Percentiles rank a stretch among this genome's conserved stretches.
phyloP scores from a whole-genome alignment of 1,284 basidiomycete genomes.

The Bothia castanella region DNA sequence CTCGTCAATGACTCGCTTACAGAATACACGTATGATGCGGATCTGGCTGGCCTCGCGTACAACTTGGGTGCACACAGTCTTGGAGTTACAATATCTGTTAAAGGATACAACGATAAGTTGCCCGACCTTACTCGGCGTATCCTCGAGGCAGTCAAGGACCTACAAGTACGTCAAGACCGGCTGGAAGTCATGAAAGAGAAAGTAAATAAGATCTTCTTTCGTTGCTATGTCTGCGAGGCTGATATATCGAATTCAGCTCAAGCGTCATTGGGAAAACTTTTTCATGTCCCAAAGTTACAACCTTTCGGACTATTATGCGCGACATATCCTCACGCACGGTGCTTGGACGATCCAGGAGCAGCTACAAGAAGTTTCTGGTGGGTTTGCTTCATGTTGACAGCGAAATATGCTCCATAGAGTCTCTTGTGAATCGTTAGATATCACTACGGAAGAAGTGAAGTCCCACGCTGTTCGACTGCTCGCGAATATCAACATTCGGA shows the following conservation, averaged over 20 bases:
- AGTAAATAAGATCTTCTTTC: constrained; percentile 39
- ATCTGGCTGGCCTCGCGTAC: constrained; percentile 87
- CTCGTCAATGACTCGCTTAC: constrained; percentile 86
- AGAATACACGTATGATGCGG: constrained; percentile 92
- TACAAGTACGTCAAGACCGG: constrained; percentile 69
- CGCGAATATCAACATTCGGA: constrained; percentile 67
- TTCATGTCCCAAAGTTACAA: constrained; percentile 81
- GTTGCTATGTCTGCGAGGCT: constrained; percentile 4
- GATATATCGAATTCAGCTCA: constrained; percentile 43
- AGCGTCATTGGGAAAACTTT: constrained; percentile 83
- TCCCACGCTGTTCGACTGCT: constrained; percentile 64
- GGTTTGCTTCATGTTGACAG: constrained; percentile 29
- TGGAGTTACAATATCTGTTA: constrained; percentile 68
- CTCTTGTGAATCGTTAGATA: constrained; percentile 2
- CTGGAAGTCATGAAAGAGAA: constrained; percentile 86
- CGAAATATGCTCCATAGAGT: background rate
- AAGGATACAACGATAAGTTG: constrained; percentile 96
- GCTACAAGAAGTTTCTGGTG: constrained; percentile 74
- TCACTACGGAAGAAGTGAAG: constrained; percentile 62
- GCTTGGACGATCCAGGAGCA: constrained; percentile 83
- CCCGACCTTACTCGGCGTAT: constrained; percentile 74
- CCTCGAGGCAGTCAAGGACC: constrained; percentile 65
- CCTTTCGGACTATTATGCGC: constrained; percentile 76
- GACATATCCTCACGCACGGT: constrained; percentile 66
- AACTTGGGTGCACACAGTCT: constrained; percentile 63